Base-by-base conservation (phyloP, 2,329 filamentous ascomycete species). In the Coniochaeta hoffmannii region DNA sequence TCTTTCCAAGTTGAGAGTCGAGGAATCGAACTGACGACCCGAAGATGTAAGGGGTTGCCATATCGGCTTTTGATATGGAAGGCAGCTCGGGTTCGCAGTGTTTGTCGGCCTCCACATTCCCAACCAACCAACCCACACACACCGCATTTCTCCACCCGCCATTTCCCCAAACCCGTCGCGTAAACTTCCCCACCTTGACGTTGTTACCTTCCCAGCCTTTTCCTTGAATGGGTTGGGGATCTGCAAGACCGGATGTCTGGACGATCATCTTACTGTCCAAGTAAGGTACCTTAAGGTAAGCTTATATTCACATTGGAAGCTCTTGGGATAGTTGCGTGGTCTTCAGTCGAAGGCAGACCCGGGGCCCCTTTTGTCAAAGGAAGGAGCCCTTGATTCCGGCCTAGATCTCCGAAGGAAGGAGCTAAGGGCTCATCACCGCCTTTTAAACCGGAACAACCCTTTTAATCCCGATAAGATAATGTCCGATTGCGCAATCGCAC, bases 401-500 rank as follows among this genome's bases (percentile, higher is more conserved):
- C 41, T 46, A 46, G 41, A 19, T 4, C 41, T 26, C 22, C 26
- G 22, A 15, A 28, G 41, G 41, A 46, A 46, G 41, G 22, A 46
- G 41, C 41, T 9, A 44, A 26, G 41, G 19, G 10, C 2, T 32
- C 30, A 12, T 12, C 6, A 44, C 38, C 38, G 38, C 38, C 19
- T 24, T 44, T 44, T 26, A 5, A n/a, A 44, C 17, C 36, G 11
- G 11, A 12, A 19, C 9, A n/a, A 46, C 22, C 41, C 4, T 26
- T 22, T 28, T 28, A 46, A 46, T 46, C 12, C 15, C 41, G 41
- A 46, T 46, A 46, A 46, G 41, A 46, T 41, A 41, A 28, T 19
- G 41, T 46, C 41, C 41, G 41, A 46, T 46, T 46, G 41, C 41
- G 41, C 41, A 46, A 46, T 46, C 19, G 22, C 41, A 46, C 41